phyloP scores from a whole-genome alignment of 1,284 basidiomycete genomes.

The Neolentinus lepideus region DNA sequence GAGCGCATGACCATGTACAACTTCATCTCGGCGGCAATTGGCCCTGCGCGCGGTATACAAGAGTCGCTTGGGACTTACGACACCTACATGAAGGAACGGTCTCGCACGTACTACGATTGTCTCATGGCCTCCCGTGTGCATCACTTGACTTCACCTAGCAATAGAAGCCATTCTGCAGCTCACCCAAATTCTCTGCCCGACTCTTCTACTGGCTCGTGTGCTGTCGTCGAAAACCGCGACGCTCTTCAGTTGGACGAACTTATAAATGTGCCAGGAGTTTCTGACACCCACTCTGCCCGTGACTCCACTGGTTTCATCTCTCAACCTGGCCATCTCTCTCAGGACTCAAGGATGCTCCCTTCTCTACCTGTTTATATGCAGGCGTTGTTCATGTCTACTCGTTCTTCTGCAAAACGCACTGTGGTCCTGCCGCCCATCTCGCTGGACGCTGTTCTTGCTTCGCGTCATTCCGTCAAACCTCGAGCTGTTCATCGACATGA shows the following conservation, averaged over 20 bases:
- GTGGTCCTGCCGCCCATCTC: background rate
- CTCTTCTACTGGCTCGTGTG: too few species aligned
- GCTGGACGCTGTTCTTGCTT: background rate
- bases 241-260: too few species aligned
- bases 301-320: too few species aligned
- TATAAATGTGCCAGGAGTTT: too few species aligned
- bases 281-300: too few species aligned
- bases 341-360: too few species aligned
- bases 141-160: background rate
- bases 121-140: slow-evolving; percentile 14
- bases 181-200: background rate
- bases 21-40: slow-evolving; percentile 39
- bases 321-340: too few species aligned
- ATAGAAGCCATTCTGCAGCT: background rate
- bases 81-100: slow-evolving; percentile 42
- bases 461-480: background rate
- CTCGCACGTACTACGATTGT: slow-evolving; percentile 35
- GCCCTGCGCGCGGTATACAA: slow-evolving; percentile 36
- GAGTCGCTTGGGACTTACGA: slow-evolving; percentile 48
- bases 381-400: too few species aligned
- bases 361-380: too few species aligned
- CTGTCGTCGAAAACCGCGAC: too few species aligned
- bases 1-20: slow-evolving; percentile 47
- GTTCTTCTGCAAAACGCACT: background rate
- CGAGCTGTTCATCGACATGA: background rate